Conservation (phyloP, 768 basidiomycete species). For the Clavaria fumosa region DNA sequence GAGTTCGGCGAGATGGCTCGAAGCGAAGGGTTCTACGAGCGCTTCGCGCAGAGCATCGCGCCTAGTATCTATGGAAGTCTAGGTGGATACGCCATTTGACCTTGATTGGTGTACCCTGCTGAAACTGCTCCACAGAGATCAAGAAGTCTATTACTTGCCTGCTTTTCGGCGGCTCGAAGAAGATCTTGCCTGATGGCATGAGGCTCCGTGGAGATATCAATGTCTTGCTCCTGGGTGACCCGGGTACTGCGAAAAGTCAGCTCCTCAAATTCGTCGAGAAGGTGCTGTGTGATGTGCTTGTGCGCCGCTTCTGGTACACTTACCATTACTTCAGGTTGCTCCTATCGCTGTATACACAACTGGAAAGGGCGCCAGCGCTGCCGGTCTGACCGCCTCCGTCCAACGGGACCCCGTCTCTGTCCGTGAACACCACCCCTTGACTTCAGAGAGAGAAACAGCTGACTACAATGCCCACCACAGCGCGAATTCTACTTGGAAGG, state of each 20-base stretch:
- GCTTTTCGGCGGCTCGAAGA: conserved; percentile 96
- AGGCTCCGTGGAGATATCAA: conserved; percentile 95
- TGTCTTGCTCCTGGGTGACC: conserved; percentile 89
- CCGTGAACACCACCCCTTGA: conserved; percentile 16
- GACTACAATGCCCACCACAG: conserved; percentile 31
- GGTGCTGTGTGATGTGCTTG: conserved; percentile 21
- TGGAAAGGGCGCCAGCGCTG: conserved; percentile 95
- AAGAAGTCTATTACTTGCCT: conserved; percentile 95
- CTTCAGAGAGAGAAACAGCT: not conserved
- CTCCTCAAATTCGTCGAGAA: conserved; percentile 98
- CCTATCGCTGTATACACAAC: conserved; percentile 98
- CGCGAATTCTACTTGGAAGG: conserved; percentile 98
- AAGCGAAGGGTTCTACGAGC: conserved; percentile 80
- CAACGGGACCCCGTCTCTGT: conserved; percentile 89
- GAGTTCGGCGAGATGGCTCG: conserved; percentile 88
- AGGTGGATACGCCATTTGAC: conserved; percentile 33
- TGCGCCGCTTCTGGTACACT: not conserved
- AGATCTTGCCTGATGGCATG: conserved; percentile 94
- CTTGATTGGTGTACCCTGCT: conserved; percentile 1
- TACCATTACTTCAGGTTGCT: conserved; percentile 45
- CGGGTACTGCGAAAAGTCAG: conserved; percentile 97
- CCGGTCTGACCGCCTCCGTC: conserved; percentile 94
- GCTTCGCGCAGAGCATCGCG: conserved; percentile 85
- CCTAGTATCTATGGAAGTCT: conserved; percentile 95
- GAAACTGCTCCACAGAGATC: conserved; percentile 49